phyloP scores from a whole-genome alignment of 179 eudicot species.

The Sideroxylon spinosum region DNA sequence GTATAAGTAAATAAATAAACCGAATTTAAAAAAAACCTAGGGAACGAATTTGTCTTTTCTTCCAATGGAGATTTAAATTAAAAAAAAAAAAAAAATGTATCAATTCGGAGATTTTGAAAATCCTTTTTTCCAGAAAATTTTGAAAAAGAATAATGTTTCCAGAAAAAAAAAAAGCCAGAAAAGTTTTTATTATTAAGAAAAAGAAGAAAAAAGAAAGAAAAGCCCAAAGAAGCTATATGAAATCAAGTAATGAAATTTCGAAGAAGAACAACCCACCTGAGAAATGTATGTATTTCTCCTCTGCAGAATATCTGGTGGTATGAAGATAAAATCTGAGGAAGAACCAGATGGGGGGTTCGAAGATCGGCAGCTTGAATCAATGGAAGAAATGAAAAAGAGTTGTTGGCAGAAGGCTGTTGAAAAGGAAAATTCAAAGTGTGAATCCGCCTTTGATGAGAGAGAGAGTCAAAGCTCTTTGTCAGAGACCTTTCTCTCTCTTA shows the following conservation, averaged over 20 bases:
- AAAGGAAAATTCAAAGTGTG: constrained; percentile 24
- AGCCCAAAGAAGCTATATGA: neutral
- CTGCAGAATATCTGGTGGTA: neutral
- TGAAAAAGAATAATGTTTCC: neutral
- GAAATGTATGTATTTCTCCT: neutral
- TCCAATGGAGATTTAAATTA: neutral
- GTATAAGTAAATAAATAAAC: neutral
- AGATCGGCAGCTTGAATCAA: constrained; percentile 15
- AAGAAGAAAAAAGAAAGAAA: neutral
- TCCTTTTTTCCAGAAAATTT: no score
- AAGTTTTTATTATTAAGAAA: neutral
- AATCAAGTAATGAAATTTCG: constrained; percentile 4
- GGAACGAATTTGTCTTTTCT: neutral
- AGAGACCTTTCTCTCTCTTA: constrained; percentile 18
- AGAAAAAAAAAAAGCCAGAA: neutral
- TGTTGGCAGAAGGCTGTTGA: constrained; percentile 5
- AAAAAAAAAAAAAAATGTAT: neutral
- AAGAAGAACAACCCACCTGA: constrained; percentile 10
- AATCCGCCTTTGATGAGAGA: constrained; percentile 30
- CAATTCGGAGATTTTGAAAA: no score
- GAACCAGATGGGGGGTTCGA: neutral
- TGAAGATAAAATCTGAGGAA: constrained; percentile 7
- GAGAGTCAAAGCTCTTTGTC: constrained; percentile 36
- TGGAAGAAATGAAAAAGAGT: constrained; percentile 17
- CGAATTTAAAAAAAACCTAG: neutral